phyloP scores from a whole-genome alignment of 129 eudicot genomes.

The Pittosporum tobira region DNA sequence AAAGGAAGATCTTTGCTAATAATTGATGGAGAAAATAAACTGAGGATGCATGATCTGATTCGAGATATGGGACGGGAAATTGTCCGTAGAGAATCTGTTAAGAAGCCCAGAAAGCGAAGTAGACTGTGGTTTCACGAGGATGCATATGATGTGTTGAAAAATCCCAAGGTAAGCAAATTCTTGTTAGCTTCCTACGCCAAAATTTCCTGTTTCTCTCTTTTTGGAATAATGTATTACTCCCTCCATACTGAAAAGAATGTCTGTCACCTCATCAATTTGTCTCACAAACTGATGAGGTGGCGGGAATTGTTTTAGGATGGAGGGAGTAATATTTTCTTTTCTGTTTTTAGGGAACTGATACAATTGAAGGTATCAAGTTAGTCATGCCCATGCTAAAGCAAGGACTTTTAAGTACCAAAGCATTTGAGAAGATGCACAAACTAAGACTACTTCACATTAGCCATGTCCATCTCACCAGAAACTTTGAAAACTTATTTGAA shows the following conservation, averaged over 20 bases:
- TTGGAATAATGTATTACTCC: background rate
- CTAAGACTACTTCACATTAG: background rate
- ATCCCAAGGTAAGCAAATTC: conserved; percentile 5
- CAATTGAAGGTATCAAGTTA: background rate
- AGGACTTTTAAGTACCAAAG: background rate
- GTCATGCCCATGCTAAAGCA: background rate
- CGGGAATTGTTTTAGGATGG: too few species aligned
- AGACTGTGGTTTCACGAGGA: conserved; percentile 11
- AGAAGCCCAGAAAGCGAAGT: background rate
- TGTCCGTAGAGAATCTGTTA: background rate
- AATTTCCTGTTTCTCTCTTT: too few species aligned
- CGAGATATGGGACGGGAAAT: conserved; percentile 13
- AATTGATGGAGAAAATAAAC: background rate
- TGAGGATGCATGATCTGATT: conserved; percentile 16
- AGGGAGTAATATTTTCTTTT: too few species aligned
- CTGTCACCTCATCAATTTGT: too few species aligned
- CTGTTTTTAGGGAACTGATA: background rate
- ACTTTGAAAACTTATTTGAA: conserved; percentile 12
- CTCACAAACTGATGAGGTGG: too few species aligned
- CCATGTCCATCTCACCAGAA: background rate
- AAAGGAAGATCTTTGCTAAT: conserved; percentile 6
- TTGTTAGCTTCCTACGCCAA: too few species aligned
- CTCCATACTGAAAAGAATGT: background rate
- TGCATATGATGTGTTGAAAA: background rate
- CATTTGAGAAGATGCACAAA: background rate